Percentiles rank a stretch among this genome's conserved stretches.
phyloP scores from a whole-genome alignment of 192 early-diverging fungal species.

The Endogone sp. region DNA sequence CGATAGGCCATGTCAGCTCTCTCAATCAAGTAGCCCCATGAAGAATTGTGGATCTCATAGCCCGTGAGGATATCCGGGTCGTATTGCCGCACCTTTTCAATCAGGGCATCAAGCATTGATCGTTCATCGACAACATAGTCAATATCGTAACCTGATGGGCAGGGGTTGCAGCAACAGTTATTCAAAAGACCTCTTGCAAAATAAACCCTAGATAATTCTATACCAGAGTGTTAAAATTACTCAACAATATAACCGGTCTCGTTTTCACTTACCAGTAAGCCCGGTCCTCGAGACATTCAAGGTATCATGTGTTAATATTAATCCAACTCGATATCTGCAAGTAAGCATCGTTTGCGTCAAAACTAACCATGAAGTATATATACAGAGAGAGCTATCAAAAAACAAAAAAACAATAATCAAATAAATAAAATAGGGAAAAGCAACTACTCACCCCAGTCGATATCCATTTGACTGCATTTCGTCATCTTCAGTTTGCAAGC shows the following conservation, averaged over 20 bases:
- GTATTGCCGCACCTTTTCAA: constrained; percentile 45
- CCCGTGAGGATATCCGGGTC: constrained; percentile 90
- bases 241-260: too few relatives aligned
- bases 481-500: constrained; percentile 53
- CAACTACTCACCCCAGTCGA: constrained; percentile 29
- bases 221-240: too few relatives aligned
- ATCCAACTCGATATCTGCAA: constrained; percentile 47
- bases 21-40: constrained; percentile 88
- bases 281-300: constrained; percentile 25
- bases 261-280: constrained; percentile 5
- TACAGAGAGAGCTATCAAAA: too few relatives aligned
- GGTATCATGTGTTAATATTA: constrained; percentile 38
- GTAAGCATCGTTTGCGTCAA: neutral
- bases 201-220: constrained; percentile 15
- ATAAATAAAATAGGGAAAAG: neutral
- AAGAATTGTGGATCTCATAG: constrained; percentile 79
- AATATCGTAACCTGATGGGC: constrained; percentile 31
- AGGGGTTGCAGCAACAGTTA: too few relatives aligned
- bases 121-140: constrained; percentile 48
- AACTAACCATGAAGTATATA: neutral
- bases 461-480: constrained; percentile 39
- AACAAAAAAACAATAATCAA: too few relatives aligned
- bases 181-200: constrained; percentile 12
- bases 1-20: constrained; percentile 20
- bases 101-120: constrained; percentile 51